Evolutionary conservation across 1,284 basidiomycete genomes (phyloP).

Genomic region (Rhodotorula mucilaginosa): DNA sequence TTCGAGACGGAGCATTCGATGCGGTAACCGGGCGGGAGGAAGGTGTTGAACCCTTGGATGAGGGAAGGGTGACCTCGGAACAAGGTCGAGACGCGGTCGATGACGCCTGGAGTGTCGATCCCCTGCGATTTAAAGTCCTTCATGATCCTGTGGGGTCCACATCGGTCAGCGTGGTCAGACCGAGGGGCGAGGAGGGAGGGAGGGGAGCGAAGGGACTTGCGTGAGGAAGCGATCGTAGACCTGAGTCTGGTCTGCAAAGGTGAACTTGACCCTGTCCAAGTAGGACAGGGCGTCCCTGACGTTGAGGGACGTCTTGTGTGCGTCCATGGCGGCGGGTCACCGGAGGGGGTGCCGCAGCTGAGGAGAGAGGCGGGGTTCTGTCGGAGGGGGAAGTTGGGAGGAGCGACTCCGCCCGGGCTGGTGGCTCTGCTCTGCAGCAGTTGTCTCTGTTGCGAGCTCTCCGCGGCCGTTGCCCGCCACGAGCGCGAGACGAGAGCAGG

Average conservation of each 20-base stretch:
- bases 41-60: constrained; percentile 99
- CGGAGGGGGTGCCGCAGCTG: neutral
- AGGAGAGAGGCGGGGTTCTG: neutral
- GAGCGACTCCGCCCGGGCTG: too few relatives aligned
- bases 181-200: neutral
- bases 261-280: constrained; percentile 40
- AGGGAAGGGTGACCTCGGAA: constrained; percentile 90
- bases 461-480: too few relatives aligned
- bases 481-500: too few relatives aligned
- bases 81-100: constrained; percentile 85
- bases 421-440: too few relatives aligned
- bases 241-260: constrained; percentile 38
- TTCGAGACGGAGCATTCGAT: constrained; percentile 67
- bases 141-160: constrained; percentile 32
- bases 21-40: constrained; percentile 85
- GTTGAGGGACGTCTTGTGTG: constrained; percentile 30
- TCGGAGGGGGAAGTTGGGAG: neutral
- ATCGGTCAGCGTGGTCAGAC: neutral
- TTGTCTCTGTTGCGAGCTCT: too few relatives aligned
- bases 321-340: constrained; percentile 9
- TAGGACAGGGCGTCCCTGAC: constrained; percentile 35
- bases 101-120: constrained; percentile 98
- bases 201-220: constrained; percentile 1
- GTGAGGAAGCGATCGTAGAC: constrained; percentile 41
- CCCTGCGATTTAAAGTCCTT: constrained; percentile 96